Evolutionary conservation across 2,329 filamentous ascomycete species (phyloP), one percentile per base, ranked within the genome.

Genomic region (Passalora sequoiae): DNA sequence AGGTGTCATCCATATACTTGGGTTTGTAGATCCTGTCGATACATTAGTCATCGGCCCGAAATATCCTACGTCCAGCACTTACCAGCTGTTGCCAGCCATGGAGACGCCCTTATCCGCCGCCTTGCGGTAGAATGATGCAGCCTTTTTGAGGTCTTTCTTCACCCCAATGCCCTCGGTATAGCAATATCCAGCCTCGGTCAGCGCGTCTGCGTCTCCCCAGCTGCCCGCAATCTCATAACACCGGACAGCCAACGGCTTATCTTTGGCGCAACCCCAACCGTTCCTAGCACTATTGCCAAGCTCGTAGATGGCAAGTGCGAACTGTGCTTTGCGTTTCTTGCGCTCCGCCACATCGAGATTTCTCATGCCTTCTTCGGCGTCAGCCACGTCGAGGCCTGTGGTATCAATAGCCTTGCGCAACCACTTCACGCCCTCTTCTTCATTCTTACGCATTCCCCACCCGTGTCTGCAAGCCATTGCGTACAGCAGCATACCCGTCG

Each of bases 51-150:
- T 38, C 17, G 13, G 28, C 25, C 17, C 17, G 13, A 38, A 17
- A 6, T 19, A 22, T n/a, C 13, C 6, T 3, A 17, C 9, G 13
- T 15, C 17, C 21, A 15, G 7, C 44, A 77, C 86, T 63, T 74
- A 95, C 91, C 92, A 98, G 73, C 89, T 96, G 65, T 97, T 97
- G 43, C 92, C 92, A 44, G 95, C 84, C 89, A 97, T 97, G 66
- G 81, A 94, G 74, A 96, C 89, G 5, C 92, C 92, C 68, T 92
- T 92, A 17, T 84, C 81, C 64, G 95, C 92, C 4, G 92, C 92
- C 71, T 83, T 76, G 16, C 92, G 83, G 65, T 97, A 97, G 59
- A 92, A 88, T 49, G 80, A 85, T 46, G 92, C 91, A 38, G 87
- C 91, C 69, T 89, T 96, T 72, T 89, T 96, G 62, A 96, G 72